These are phyloP conservation scores for Vitis rupestris DNA, from an alignment of 164 flowering plant species.

Conservation along the genomic window DNA sequence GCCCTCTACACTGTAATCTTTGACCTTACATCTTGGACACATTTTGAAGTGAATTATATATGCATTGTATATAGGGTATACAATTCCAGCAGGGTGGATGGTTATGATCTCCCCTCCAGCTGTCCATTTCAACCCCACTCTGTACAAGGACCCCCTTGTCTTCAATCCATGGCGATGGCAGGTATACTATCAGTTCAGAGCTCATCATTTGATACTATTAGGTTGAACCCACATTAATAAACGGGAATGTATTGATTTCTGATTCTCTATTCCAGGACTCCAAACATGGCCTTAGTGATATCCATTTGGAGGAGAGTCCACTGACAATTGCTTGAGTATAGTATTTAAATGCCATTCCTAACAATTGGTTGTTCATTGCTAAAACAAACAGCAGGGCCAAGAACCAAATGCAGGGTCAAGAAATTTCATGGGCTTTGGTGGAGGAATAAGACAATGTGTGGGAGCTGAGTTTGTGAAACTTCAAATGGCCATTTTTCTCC, in stretches of 20 bases:
- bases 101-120: conserved; percentile 96
- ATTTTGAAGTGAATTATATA: background rate
- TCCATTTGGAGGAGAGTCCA: no score
- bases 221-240: no score
- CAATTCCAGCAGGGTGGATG: conserved; percentile 93
- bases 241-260: conserved; percentile 14
- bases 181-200: conserved; percentile 19
- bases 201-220: no score
- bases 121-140: conserved; percentile 78
- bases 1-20: background rate
- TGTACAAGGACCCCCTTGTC: conserved; percentile 62
- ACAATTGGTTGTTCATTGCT: no score
- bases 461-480: conserved; percentile 66
- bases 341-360: no score
- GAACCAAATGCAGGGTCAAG: conserved; percentile 43
- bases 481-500: conserved; percentile 72
- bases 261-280: background rate
- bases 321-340: no score
- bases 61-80: conserved; percentile 53
- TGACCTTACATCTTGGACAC: conserved; percentile 1
- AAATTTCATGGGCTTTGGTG: conserved; percentile 78
- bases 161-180: conserved; percentile 95
- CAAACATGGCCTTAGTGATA: background rate
- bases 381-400: conserved; percentile 25
- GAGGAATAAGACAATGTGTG: conserved; percentile 70